Conservation (phyloP, 2,329 filamentous ascomycete genomes). For the Fusarium sp. region DNA sequence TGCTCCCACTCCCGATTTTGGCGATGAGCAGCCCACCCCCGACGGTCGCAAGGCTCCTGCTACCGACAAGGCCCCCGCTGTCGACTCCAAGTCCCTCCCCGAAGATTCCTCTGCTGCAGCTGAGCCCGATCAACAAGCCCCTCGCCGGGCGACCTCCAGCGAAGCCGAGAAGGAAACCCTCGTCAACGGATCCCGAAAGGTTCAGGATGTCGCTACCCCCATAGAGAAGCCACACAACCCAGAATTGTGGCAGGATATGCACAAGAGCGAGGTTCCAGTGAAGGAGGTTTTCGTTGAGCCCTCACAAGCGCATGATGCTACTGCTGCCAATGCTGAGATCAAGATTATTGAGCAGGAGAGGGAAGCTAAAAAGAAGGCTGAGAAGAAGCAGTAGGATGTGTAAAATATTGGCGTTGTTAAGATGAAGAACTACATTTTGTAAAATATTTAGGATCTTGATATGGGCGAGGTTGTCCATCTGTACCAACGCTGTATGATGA, state of each 20-base stretch:
- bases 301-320: constrained; percentile 42
- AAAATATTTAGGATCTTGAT: constrained; percentile 32
- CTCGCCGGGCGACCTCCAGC: background rate
- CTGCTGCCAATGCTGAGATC: constrained; percentile 41
- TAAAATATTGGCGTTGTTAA: constrained; percentile 3
- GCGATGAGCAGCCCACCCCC: constrained; percentile 42
- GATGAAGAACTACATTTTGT: constrained; percentile 32
- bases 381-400: constrained; percentile 11
- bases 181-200: constrained; percentile 5
- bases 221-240: constrained; percentile 19
- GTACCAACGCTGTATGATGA: constrained; percentile 43
- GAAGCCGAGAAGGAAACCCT: constrained; percentile 1
- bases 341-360: constrained; percentile 27
- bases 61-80: background rate
- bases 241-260: constrained; percentile 15
- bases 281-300: constrained; percentile 23
- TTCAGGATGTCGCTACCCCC: constrained; percentile 21
- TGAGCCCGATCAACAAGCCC: background rate
- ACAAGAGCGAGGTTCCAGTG: constrained; percentile 14
- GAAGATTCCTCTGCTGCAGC: background rate
- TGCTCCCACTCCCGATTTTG: constrained; percentile 42
- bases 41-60: constrained; percentile 9
- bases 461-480: constrained; percentile 28
- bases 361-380: constrained; percentile 23
- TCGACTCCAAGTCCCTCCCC: constrained; percentile 1